Conservation (phyloP, 2,329 filamentous ascomycete species). For the Calcarisporium arbuscula region DNA sequence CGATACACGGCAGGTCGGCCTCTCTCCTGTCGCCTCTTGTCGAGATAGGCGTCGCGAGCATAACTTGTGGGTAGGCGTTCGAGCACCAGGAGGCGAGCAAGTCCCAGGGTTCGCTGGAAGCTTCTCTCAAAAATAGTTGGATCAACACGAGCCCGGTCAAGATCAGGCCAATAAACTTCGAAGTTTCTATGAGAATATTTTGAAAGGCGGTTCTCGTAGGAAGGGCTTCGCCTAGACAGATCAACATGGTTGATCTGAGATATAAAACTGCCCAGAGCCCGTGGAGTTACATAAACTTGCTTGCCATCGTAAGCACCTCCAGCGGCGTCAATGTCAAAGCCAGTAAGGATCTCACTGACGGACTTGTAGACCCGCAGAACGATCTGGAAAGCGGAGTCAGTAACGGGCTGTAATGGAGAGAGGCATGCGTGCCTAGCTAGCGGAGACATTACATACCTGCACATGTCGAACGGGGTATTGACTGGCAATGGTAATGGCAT, state of each 20-base stretch:
- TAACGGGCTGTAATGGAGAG: too few species aligned
- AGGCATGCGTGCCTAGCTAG: too few species aligned
- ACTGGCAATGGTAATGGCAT: constrained; percentile 78
- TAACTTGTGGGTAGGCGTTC: constrained; percentile 66
- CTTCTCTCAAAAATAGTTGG: constrained; percentile 83
- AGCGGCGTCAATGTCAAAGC: constrained; percentile 82
- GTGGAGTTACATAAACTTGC: constrained; percentile 72
- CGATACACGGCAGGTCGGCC: constrained; percentile 55
- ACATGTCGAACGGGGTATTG: constrained; percentile 80
- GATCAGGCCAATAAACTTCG: constrained; percentile 71
- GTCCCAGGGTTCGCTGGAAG: constrained; percentile 67
- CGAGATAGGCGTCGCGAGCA: constrained; percentile 64
- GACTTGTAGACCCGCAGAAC: constrained; percentile 82
- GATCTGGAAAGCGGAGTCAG: constrained; percentile 45
- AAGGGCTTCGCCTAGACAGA: constrained; percentile 71
- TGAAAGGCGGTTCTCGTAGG: constrained; percentile 79
- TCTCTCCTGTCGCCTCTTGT: constrained; percentile 63
- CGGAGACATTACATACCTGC: constrained; percentile 36
- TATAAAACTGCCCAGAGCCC: constrained; percentile 71
- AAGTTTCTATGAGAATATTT: constrained; percentile 84
- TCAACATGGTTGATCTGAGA: constrained; percentile 80
- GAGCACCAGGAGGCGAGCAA: constrained; percentile 72
- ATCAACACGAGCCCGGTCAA: constrained; percentile 71
- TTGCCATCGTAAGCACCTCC: constrained; percentile 75
- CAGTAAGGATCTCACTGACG: constrained; percentile 76